Percentiles rank a stretch among this genome's conserved stretches.
Evolutionary conservation across 2,329 filamentous ascomycete genomes (phyloP).

Genomic region (Gyromitra esculenta): DNA sequence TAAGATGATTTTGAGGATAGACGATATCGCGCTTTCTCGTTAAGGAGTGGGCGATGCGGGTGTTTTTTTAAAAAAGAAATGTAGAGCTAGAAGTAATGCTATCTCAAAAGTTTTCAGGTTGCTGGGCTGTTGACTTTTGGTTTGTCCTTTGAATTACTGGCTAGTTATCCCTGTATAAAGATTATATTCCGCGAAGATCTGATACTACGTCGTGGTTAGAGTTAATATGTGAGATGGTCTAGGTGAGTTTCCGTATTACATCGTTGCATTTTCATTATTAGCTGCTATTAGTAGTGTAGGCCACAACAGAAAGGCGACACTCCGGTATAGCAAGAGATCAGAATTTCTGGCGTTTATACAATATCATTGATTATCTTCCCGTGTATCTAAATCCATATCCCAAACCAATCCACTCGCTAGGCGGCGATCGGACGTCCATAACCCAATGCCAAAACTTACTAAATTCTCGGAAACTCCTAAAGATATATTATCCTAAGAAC

Average conservation of each 20-base stretch:
- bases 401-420: not conserved
- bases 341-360: too few relatives aligned
- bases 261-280: too few relatives aligned
- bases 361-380: not conserved
- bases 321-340: too few relatives aligned
- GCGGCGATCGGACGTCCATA: not conserved
- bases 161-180: not conserved
- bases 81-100: slow-evolving; percentile 52
- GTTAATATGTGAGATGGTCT: too few relatives aligned
- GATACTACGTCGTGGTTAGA: too few relatives aligned
- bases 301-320: too few relatives aligned
- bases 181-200: not conserved
- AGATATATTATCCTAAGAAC: not conserved
- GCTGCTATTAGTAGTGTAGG: too few relatives aligned
- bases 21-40: slow-evolving; percentile 56
- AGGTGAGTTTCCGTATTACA: too few relatives aligned
- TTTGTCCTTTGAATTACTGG: not conserved
- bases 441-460: not conserved
- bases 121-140: not conserved
- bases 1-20: slow-evolving; percentile 84
- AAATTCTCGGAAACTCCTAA: not conserved
- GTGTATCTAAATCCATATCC: not conserved
- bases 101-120: slow-evolving; percentile 43
- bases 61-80: slow-evolving; percentile 29
- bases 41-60: slow-evolving; percentile 30